Conservation (phyloP, 306 rosid species). For the Quillaja saponaria region DNA sequence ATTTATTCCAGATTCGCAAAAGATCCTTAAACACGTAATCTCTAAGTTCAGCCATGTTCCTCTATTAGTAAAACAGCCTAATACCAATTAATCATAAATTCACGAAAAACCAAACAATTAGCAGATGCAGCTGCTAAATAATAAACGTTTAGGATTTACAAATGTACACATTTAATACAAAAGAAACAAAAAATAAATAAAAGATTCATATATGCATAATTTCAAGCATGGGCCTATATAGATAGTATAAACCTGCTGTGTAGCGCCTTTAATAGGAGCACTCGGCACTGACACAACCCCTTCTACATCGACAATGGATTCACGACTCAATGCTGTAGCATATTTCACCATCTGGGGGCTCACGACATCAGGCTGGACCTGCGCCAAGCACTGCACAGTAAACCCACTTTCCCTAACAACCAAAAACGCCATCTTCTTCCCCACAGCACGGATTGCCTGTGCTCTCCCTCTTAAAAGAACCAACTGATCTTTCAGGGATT, state of each 20-base stretch:
- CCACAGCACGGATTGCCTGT: constrained; percentile 80
- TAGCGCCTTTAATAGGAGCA: constrained; percentile 64
- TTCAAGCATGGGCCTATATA: too few relatives aligned
- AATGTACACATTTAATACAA: too few relatives aligned
- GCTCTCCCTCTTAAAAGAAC: constrained; percentile 73
- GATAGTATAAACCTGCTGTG: constrained; percentile 63
- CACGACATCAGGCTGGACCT: constrained; percentile 58
- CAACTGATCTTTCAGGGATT: constrained; percentile 33
- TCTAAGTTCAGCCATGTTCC: too few relatives aligned
- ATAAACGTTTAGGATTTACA: too few relatives aligned
- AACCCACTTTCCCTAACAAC: constrained; percentile 71
- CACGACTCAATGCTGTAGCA: constrained; percentile 68
- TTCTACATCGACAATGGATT: constrained; percentile 73
- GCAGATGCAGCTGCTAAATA: too few relatives aligned
- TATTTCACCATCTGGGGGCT: constrained; percentile 90
- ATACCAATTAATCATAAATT: too few relatives aligned
- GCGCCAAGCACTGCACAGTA: constrained; percentile 80
- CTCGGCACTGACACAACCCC: constrained; percentile 71
- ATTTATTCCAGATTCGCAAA: too few relatives aligned
- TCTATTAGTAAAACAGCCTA: too few relatives aligned
- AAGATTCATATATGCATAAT: too few relatives aligned
- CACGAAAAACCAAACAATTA: too few relatives aligned
- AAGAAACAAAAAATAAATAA: too few relatives aligned
- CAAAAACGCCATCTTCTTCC: constrained; percentile 85
- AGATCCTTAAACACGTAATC: too few relatives aligned